phyloP scores from a whole-genome alignment of 805 yeast genomes.

The Ogataea populi-albae region DNA sequence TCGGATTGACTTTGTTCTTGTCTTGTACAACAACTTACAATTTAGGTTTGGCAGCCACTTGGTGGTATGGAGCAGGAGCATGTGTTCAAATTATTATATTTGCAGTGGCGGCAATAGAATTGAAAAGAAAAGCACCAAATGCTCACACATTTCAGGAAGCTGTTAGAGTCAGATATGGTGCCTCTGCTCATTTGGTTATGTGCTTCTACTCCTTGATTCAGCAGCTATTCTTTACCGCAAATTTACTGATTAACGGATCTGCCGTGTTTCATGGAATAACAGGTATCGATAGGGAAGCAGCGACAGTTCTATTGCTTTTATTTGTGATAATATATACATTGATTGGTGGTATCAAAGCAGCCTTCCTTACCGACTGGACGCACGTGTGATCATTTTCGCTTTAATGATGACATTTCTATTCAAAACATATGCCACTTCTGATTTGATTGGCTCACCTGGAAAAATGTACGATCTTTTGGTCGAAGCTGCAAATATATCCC shows the following conservation, averaged over 20 bases:
- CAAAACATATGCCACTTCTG: conserved; percentile 30
- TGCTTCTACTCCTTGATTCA: conserved; percentile 28
- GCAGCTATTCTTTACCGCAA: conserved; percentile 32
- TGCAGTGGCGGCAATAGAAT: conserved; percentile 32
- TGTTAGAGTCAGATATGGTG: conserved; percentile 33
- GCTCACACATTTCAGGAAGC: conserved; percentile 37
- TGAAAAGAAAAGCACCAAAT: conserved; percentile 35
- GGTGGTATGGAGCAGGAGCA: conserved; percentile 35
- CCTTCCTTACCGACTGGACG: conserved; percentile 39
- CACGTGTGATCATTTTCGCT: conserved; percentile 37
- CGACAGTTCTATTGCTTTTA: conserved; percentile 34
- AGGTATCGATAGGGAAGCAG: conserved; percentile 35
- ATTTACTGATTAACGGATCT: conserved; percentile 35
- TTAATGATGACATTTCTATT: conserved; percentile 30
- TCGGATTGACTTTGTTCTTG: conserved; percentile 31
- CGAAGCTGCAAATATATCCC: conserved; percentile 23
- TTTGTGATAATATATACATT: conserved; percentile 37
- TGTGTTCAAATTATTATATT: conserved; percentile 35
- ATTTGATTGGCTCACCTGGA: conserved; percentile 34
- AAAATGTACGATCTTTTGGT: conserved; percentile 33
- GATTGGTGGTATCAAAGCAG: conserved; percentile 41
- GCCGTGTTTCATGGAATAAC: conserved; percentile 32
- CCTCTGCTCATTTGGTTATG: conserved; percentile 27
- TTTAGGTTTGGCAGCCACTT: conserved; percentile 36
- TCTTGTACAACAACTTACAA: conserved; percentile 32